A percentile compares a stretch with the other conserved stretches of the same genome.
Evolutionary conservation across 2,329 filamentous ascomycete species (phyloP).

Genomic region (Fusarium heterosporum): DNA sequence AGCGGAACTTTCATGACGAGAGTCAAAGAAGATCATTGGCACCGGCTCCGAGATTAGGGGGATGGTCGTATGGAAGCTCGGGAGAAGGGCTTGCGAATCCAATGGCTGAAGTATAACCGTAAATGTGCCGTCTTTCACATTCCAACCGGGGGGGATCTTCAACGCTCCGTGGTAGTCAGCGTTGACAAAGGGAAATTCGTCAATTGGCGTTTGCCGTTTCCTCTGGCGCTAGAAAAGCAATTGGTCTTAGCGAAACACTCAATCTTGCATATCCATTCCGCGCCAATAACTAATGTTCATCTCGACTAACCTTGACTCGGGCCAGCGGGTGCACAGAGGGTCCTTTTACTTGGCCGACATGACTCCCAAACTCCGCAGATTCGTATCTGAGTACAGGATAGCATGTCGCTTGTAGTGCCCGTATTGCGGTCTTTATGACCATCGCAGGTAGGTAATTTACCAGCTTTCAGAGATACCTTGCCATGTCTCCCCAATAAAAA

Average conservation of each 20-base stretch:
- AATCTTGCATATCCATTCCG: slow-evolving; percentile 40
- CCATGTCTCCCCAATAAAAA: slow-evolving; percentile 24
- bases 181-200: neutral
- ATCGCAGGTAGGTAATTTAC: slow-evolving; percentile 28
- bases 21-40: slow-evolving; percentile 7
- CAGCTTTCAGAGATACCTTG: slow-evolving; percentile 23
- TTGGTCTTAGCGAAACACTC: slow-evolving; percentile 28
- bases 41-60: slow-evolving; percentile 25
- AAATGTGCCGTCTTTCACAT: slow-evolving; percentile 10
- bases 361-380: slow-evolving; percentile 7
- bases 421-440: slow-evolving; percentile 25
- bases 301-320: slow-evolving; percentile 13
- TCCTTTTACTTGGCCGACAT: slow-evolving; percentile 9
- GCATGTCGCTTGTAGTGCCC: slow-evolving; percentile 9
- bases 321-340: slow-evolving; percentile 6
- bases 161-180: slow-evolving; percentile 3
- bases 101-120: neutral
- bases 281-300: slow-evolving; percentile 27
- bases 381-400: neutral
- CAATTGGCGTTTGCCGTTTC: neutral
- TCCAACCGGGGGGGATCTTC: slow-evolving; percentile 10
- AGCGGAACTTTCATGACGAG: slow-evolving; percentile 26
- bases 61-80: slow-evolving; percentile 24
- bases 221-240: slow-evolving; percentile 11
- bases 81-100: slow-evolving; percentile 22